Evolutionary conservation across 2,329 filamentous ascomycete genomes (phyloP).

Genomic region (Parastagonospora nodorum): DNA sequence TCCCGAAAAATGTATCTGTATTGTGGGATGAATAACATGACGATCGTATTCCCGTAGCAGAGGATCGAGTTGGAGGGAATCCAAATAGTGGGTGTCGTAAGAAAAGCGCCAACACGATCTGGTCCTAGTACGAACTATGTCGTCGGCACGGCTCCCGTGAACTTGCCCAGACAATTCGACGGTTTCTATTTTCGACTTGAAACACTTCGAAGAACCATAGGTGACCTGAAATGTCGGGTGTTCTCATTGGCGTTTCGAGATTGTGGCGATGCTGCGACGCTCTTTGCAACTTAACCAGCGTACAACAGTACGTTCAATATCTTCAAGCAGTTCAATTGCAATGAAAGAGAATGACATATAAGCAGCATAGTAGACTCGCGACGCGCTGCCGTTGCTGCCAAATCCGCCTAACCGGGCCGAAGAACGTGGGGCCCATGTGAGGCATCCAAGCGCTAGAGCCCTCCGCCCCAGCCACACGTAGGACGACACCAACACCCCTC

Average conservation of each 20-base stretch:
- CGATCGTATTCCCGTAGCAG: no score
- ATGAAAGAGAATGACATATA: not conserved
- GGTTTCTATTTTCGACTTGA: conserved; percentile 8
- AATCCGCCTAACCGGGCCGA: not conserved
- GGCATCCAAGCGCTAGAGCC: conserved; percentile 7
- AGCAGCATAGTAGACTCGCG: not conserved
- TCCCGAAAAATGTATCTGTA: no score
- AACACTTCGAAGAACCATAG: conserved; percentile 3
- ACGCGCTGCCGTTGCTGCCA: not conserved
- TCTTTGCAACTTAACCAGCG: not conserved
- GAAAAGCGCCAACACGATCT: not conserved
- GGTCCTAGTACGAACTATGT: not conserved
- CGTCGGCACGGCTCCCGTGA: not conserved
- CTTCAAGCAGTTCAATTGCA: not conserved
- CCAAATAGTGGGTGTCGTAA: no score
- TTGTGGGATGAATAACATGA: no score
- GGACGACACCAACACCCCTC: not conserved
- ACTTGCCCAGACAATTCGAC: not conserved
- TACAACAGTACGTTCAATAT: no score
- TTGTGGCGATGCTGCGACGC: conserved; percentile 1
- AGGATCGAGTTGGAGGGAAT: no score
- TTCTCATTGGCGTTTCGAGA: conserved; percentile 1
- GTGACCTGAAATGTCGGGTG: conserved; percentile 1
- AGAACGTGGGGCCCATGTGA: not conserved
- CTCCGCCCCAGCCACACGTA: conserved; percentile 4